These are phyloP conservation scores for Sanghuangporus sanghuang DNA, from an alignment of 1,284 basidiomycete species.

Conservation along the genomic window DNA sequence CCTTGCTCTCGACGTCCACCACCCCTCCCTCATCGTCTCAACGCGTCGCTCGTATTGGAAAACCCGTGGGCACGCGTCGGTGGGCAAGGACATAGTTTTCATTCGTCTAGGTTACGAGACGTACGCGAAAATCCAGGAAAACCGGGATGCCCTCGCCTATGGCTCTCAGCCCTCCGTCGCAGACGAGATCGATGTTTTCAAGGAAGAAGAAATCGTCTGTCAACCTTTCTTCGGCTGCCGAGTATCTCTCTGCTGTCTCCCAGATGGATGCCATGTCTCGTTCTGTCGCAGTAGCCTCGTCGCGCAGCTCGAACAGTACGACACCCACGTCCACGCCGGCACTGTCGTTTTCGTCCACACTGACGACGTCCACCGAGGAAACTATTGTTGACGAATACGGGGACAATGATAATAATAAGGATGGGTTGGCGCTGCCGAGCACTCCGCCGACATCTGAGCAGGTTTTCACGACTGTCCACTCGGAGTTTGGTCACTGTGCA, in stretches of 20 bases:
- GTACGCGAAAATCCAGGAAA: no score
- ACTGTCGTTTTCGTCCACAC: constrained; percentile 15
- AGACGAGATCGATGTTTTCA: constrained; percentile 53
- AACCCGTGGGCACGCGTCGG: neutral
- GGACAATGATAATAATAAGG: constrained; percentile 34
- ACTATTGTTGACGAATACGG: constrained; percentile 1
- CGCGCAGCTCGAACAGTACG: neutral
- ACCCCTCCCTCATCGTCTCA: neutral
- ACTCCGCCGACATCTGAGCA: constrained; percentile 71
- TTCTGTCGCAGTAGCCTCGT: neutral
- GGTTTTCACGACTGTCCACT: constrained; percentile 70
- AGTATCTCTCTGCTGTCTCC: constrained; percentile 45
- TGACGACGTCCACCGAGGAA: constrained; percentile 9
- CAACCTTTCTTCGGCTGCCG: constrained; percentile 56
- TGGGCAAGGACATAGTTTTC: no score
- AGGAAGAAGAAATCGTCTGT: constrained; percentile 48
- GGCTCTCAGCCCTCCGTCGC: constrained; percentile 40
- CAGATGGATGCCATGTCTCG: constrained; percentile 17
- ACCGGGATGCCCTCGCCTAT: constrained; percentile 46
- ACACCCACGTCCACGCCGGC: constrained; percentile 15
- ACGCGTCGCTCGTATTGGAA: neutral
- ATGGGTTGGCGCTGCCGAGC: constrained; percentile 52
- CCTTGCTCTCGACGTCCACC: neutral
- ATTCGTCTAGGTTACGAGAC: no score
- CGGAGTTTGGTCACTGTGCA: constrained; percentile 83